Percentiles rank a stretch among this genome's conserved stretches.
Evolutionary conservation across 1,284 basidiomycete species (phyloP).

Genomic region (Anthracocystis setariae): DNA sequence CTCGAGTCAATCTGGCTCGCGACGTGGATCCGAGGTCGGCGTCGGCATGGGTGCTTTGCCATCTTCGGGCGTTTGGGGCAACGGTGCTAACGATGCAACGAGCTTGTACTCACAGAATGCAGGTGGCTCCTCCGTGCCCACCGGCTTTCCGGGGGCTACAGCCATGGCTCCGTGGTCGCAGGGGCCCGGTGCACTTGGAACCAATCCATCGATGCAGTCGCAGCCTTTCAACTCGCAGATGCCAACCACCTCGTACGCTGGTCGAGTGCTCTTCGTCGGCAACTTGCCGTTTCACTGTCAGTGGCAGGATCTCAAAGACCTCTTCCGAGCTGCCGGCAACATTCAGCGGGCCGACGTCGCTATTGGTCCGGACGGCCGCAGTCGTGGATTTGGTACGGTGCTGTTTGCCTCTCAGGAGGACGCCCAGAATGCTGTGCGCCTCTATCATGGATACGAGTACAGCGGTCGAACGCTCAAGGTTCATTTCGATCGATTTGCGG

Average conservation of each 20-base stretch:
- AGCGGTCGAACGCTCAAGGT: conserved; percentile 85
- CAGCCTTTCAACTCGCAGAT: conserved; percentile 41
- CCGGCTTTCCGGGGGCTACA: conserved; percentile 45
- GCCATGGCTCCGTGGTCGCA: conserved; percentile 47
- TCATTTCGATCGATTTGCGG: conserved; percentile 75
- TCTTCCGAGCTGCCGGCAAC: conserved; percentile 71
- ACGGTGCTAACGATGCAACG: conserved; percentile 11
- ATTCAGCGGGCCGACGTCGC: conserved; percentile 94
- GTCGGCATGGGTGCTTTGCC: conserved; percentile 11
- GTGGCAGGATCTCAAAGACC: conserved; percentile 67
- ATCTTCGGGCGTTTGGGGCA: conserved; percentile 9
- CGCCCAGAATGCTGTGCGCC: conserved; percentile 81
- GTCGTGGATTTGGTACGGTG: conserved; percentile 91
- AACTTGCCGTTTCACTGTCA: conserved; percentile 67
- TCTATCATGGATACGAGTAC: conserved; percentile 76
- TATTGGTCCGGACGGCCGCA: conserved; percentile 88
- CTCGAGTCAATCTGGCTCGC: conserved; percentile 16
- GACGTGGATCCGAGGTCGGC: conserved; percentile 30
- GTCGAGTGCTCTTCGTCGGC: conserved; percentile 65
- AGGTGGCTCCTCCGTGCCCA: conserved; percentile 44
- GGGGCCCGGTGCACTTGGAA: conserved; percentile 32
- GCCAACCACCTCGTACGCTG: conserved; percentile 58
- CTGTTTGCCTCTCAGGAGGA: conserved; percentile 90
- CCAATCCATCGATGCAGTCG: conserved; percentile 36
- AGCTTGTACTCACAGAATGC: conserved; percentile 21